Evolutionary conservation across 2,329 filamentous ascomycete genomes (phyloP), one percentile per base, ranked within the genome.

Genomic region (Aspergillus arachidicola): DNA sequence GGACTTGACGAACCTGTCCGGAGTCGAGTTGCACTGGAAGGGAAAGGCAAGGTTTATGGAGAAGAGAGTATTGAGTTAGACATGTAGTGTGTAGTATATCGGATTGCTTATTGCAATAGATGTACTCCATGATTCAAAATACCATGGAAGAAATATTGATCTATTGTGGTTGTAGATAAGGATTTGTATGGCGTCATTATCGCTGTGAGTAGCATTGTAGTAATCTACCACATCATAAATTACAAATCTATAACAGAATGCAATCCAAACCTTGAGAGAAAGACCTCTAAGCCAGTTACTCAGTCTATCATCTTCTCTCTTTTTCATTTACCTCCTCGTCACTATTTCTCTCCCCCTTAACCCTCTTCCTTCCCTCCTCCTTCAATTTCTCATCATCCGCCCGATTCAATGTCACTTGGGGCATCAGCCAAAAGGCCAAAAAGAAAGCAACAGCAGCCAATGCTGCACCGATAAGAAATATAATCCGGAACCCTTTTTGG

Each of bases 381-480:
- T 75, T 75, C 60, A 75, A 61, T 46, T 69, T 66, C 55, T 71
- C 69, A 60, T 76, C 74, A 57, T 77, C 75, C 1, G 57, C 67
- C 16, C 71, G 54, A n/a, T 67, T 71, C 32, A 78, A 38, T 5
- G 55, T 58, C 21, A 77, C 65, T 59, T 80, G 78, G 14, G 79
- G 78, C 71, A 81, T 79, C 23, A 80, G 65, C 21, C 66, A 68
- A 30, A 69, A 58, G 11, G 76, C 73, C 32, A 80, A 51, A 14
- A 75, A 57, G 38, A 77, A 76, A 0, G 78, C 76, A 1, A 78
- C 26, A 0, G 73, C 73, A 2, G 79, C 74, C 34, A 81, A 64
- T 3, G 69, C 68, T 0, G 79, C 77, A 3, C 75, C 74, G 12
- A 80, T 70, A 4, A 79, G 64, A 62, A 81, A 82, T 6, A 81